Percentiles rank a stretch among this genome's conserved stretches.
Conservation (phyloP, 2,329 filamentous ascomycete genomes). For the Colletotrichum graminicola region DNA sequence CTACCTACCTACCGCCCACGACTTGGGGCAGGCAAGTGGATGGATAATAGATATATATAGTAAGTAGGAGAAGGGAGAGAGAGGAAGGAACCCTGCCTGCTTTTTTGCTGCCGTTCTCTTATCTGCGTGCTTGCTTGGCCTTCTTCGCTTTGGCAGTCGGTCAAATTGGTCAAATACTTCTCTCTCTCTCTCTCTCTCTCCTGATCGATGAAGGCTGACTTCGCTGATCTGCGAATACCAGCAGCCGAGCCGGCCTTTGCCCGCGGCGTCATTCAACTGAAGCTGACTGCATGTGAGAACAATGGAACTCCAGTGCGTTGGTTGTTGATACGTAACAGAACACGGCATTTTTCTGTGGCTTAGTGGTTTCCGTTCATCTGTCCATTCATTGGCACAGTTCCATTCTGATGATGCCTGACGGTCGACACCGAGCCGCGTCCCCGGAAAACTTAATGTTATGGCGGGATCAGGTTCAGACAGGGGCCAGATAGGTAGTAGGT, state of each 20-base stretch:
- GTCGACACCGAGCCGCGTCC: background rate
- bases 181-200: background rate
- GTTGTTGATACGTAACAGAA: conserved; percentile 1
- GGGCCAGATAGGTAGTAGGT: background rate
- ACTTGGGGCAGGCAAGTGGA: background rate
- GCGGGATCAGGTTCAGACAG: conserved; percentile 32
- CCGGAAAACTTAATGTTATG: background rate
- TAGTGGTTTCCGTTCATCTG: conserved; percentile 3
- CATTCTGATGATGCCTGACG: background rate
- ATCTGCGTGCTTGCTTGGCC: too few relatives aligned
- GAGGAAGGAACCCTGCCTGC: background rate
- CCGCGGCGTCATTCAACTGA: background rate
- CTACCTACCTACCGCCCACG: background rate
- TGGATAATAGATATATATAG: background rate
- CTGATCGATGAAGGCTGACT: background rate
- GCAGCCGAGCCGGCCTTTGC: background rate
- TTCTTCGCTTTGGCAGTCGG: background rate
- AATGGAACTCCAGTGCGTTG: background rate
- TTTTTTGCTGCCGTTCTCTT: background rate
- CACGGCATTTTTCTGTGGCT: conserved; percentile 3
- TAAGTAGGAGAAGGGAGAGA: too few relatives aligned
- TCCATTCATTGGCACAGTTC: background rate
- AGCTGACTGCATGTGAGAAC: background rate
- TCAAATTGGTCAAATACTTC: background rate
- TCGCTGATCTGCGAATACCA: background rate